Evolutionary conservation across 2,329 filamentous ascomycete species (phyloP).

Genomic region (Clathrospora elynae): DNA sequence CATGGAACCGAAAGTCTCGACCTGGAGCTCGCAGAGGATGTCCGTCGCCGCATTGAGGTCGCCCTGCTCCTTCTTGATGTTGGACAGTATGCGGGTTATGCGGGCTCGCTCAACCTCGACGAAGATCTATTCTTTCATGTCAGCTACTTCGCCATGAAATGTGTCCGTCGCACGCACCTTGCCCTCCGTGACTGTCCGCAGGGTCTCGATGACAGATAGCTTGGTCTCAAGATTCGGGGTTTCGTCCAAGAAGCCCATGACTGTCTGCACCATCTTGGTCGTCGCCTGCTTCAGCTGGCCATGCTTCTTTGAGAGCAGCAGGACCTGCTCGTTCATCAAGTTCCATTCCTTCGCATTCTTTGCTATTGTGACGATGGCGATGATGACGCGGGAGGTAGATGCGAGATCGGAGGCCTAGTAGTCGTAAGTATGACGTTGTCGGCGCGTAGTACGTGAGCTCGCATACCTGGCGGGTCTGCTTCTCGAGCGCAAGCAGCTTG

Average conservation of each 20-base stretch:
- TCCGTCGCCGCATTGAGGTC: constrained; percentile 89
- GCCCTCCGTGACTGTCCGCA: constrained; percentile 95
- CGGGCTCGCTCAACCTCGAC: constrained; percentile 97
- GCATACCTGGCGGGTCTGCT: constrained; percentile 90
- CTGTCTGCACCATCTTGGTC: constrained; percentile 97
- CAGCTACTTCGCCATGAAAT: constrained; percentile 16
- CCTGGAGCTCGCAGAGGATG: constrained; percentile 94
- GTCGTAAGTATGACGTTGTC: constrained; percentile 27
- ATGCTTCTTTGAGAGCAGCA: constrained; percentile 98
- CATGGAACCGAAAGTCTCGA: constrained; percentile 99
- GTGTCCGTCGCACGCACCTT: constrained; percentile 62
- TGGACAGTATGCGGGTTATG: constrained; percentile 90
- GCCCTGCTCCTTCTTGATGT: constrained; percentile 96
- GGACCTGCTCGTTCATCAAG: constrained; percentile 93
- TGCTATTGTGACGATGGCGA: constrained; percentile 90
- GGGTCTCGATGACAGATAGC: constrained; percentile 88
- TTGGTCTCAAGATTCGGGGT: constrained; percentile 87
- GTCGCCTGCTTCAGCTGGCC: constrained; percentile 98
- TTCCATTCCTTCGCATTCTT: constrained; percentile 93
- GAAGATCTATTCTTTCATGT: constrained; percentile 73
- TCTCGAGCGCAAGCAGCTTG: constrained; percentile 89
- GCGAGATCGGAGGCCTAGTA: constrained; percentile 87
- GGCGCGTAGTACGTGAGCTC: constrained; percentile 9
- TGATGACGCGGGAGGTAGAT: constrained; percentile 86
- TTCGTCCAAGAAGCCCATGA: constrained; percentile 88